Base-by-base conservation (phyloP, 768 basidiomycete species). In the Dacryopinax primogenitus region DNA sequence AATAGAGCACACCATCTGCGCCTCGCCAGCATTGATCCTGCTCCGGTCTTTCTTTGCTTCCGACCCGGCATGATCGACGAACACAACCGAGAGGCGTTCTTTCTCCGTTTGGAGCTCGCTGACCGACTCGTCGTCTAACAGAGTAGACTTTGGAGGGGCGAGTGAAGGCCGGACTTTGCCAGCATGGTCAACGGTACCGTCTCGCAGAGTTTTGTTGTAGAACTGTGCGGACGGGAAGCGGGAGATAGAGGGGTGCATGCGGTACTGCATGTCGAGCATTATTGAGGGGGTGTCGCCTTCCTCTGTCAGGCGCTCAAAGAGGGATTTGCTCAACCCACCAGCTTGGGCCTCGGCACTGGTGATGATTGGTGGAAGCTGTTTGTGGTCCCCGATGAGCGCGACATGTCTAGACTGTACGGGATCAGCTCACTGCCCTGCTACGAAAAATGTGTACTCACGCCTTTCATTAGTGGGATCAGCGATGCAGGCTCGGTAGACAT, bases 401-500 rank as follows among this genome's bases (percentile, higher is more conserved):
- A 91, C 79, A 70, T 96, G 93, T 63, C 78, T 80, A 7, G 86
- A 86, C 91, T 93, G 41, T 13, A 30, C 15, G n/a, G n/a, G 11
- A 63, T 66, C 61, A 68, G 68, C 66, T 13, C 36, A 65, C 67
- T 63, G 33, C 66, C 63, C 28, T 34, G 33, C 36, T 18, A 33
- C 32, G 68, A 62, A 63, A 68, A 32, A 66, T 28, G 26, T 30
- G 28, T 41, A 84, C 88, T 65, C 77, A 92, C 90, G 11, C 93
- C 93, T 82, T 90, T 92, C 88, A 92, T 95, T 44, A 97, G 77
- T 0, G 93, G 91, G 69, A 97, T 87, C 64, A 95, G 77, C 21
- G 91, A 88, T 26, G 91, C 86, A 12, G 93, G 92, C 75, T 97
- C 93, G 1, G 92, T 95, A 33, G 90, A 92, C 92, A 96, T 95